Evolutionary conservation across 805 yeast genomes (phyloP).

Genomic region (Pichia manshurica): DNA sequence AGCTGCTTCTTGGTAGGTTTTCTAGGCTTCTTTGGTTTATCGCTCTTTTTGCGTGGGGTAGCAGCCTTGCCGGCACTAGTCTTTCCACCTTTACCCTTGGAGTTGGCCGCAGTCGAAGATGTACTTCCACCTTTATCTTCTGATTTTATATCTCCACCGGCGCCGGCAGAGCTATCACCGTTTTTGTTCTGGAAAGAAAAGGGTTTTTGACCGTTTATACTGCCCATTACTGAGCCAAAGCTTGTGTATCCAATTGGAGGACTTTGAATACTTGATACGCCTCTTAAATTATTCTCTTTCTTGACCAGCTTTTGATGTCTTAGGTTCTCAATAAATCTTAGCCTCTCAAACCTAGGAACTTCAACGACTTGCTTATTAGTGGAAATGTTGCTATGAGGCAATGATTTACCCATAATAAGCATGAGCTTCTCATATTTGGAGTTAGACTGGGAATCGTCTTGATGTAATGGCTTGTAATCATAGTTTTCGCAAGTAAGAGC

Average conservation of each 20-base stretch:
- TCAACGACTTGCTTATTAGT: slow-evolving; percentile 32
- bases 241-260: slow-evolving; percentile 5
- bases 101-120: background rate
- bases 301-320: slow-evolving; percentile 30
- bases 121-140: background rate
- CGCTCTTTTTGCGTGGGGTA: slow-evolving; percentile 17
- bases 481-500: slow-evolving; percentile 21
- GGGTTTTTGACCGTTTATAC: background rate
- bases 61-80: slow-evolving; percentile 2
- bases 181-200: background rate
- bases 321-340: slow-evolving; percentile 84
- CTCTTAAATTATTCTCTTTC: slow-evolving; percentile 9
- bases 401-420: slow-evolving; percentile 56
- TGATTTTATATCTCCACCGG: background rate
- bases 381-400: slow-evolving; percentile 31
- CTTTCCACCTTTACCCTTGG: slow-evolving; percentile 4
- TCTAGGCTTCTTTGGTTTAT: slow-evolving; percentile 25
- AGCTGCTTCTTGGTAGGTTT: slow-evolving; percentile 31
- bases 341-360: slow-evolving; percentile 53
- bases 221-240: slow-evolving; percentile 6
- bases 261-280: slow-evolving; percentile 7
- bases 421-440: slow-evolving; percentile 88
- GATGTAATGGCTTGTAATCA: slow-evolving; percentile 44
- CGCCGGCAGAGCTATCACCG: background rate
- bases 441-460: slow-evolving; percentile 66